A percentile compares a stretch with the other conserved stretches of the same genome.
These are phyloP conservation scores for Colletotrichum sp. DNA, from an alignment of 2,329 filamentous ascomycete species.

Conservation along the genomic window DNA sequence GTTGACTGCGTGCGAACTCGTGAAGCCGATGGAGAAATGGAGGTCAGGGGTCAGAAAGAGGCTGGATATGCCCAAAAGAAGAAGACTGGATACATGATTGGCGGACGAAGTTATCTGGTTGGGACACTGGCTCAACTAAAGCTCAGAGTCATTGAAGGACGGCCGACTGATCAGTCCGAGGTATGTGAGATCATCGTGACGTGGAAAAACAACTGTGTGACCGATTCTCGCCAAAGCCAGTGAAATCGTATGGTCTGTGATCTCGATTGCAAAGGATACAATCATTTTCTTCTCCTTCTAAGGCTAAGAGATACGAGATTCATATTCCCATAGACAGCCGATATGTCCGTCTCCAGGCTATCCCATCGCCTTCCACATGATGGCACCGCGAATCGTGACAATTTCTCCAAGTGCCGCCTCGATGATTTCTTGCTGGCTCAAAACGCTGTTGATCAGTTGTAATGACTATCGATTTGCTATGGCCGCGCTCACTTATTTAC, in stretches of 20 bases:
- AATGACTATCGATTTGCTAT: background rate
- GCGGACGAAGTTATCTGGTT: background rate
- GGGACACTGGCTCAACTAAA: background rate
- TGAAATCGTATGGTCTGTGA: background rate
- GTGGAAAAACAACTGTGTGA: background rate
- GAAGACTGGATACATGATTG: background rate
- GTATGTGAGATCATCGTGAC: background rate
- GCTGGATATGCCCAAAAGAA: background rate
- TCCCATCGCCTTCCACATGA: background rate
- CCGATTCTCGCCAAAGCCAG: background rate
- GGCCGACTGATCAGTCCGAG: background rate
- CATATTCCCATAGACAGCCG: background rate
- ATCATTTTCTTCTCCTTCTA: background rate
- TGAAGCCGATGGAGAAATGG: background rate
- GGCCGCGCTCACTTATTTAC: background rate
- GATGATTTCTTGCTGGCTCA: background rate
- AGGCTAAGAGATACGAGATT: background rate
- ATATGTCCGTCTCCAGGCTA: background rate
- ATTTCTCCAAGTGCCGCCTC: background rate
- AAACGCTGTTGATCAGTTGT: background rate
- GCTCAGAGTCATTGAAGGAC: background rate
- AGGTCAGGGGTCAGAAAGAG: background rate
- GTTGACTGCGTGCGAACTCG: background rate
- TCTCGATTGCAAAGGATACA: background rate
- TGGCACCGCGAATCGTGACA: background rate